These are phyloP conservation scores for Vinca minor DNA, from an alignment of 257 asterid genomes.

Conservation along the genomic window DNA sequence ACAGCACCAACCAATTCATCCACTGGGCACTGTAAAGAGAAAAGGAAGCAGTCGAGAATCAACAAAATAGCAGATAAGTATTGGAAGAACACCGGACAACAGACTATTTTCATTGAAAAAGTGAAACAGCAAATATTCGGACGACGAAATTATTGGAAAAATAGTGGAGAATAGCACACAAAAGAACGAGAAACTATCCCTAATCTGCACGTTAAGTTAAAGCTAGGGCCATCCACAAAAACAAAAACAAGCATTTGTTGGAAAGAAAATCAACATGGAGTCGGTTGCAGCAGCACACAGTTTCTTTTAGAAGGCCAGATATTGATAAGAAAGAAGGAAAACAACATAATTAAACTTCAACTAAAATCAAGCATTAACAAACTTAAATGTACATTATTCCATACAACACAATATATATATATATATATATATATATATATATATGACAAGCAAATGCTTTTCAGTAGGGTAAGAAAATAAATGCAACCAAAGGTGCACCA, in stretches of 20 bases:
- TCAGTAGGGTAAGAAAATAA: neutral
- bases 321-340: neutral
- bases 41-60: conserved; percentile 19
- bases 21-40: conserved; percentile 54
- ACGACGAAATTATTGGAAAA: neutral
- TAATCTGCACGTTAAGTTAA: neutral
- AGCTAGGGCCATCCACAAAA: neutral
- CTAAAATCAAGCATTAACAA: neutral
- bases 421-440: too few relatives aligned
- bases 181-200: neutral
- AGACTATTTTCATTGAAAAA: neutral
- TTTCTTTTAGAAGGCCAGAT: neutral
- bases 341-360: neutral
- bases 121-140: neutral
- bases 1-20: conserved; percentile 77
- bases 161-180: neutral
- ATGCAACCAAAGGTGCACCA: too few relatives aligned
- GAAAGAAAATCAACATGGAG: neutral
- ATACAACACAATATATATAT: neutral
- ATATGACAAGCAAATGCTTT: neutral
- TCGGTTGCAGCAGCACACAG: neutral
- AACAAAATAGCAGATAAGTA: neutral
- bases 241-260: neutral
- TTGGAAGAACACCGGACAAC: neutral
- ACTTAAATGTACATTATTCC: neutral